Base-by-base conservation (phyloP, 495 filamentous ascomycete genomes). In the Aspergillus carlsbadensis region DNA sequence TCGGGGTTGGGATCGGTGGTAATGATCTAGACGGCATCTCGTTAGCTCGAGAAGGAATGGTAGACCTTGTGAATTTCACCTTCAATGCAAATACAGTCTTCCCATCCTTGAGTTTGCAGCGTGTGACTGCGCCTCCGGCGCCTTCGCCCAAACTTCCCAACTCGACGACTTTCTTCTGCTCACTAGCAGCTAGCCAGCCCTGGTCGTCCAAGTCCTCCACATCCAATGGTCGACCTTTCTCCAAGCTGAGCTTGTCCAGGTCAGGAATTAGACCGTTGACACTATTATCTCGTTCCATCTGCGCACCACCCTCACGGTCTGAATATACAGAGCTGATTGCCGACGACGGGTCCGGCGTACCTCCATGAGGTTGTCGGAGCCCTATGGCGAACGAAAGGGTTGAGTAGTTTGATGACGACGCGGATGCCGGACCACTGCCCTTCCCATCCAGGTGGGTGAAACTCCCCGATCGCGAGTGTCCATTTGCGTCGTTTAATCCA, bases 1-100 rank as follows among this genome's bases (percentile, higher is more conserved):
- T 96, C 93, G 18, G 92, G 93, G 60, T 97, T 94, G 2, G 94
- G 94, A 67, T 98, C 94, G 40, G 94, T 96, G 4, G 95, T 98
- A 65, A 98, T 98, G 60, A 98, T 87, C 94, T 98, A 62, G 8
- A 24, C 10, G 26, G 17, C 17, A 17, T 45, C 13, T 29, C 11
- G 40, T 45, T 35, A 42, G n/a, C 11, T 14, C 15, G 3, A 40
- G 3, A 18, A 3, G 10, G n/a, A 22, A 36, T 36, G 2, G 26
- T 14, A 49, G 37, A 20, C 40, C 6, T 22, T 29, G 20, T 48
- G 15, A 5, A 45, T 64, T 80, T 58, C 74, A 96, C 94, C 87
- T 98, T 98, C 54, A 98, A 78, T 10, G 94, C 94, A 77, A 98
- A 98, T 20, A 96, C 83, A 0, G 91, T 98, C 72, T 94, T 96